Conservation (phyloP, 176 grass and related monocot species). For the Aegilops speltoides region DNA sequence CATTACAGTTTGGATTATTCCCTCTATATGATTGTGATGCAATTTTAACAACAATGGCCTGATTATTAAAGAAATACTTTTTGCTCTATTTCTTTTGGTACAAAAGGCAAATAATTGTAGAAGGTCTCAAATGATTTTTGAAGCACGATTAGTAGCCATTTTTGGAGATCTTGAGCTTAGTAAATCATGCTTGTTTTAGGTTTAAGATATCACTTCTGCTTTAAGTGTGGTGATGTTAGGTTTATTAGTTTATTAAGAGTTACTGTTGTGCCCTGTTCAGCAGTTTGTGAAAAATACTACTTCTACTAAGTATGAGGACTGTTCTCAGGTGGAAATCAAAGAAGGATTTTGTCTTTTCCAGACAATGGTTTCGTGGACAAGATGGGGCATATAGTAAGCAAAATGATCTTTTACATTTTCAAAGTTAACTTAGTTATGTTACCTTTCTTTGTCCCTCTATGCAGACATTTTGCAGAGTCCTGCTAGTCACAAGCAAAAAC, state of each 20-base stretch:
- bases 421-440: conserved; percentile 22
- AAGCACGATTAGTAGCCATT: neutral
- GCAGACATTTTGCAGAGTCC: conserved; percentile 82
- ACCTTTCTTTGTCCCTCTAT: conserved; percentile 4
- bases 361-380: conserved; percentile 87
- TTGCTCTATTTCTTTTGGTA: neutral
- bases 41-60: neutral
- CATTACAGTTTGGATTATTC: neutral
- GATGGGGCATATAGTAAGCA: conserved; percentile 93
- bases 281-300: conserved; percentile 25
- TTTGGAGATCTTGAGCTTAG: conserved; percentile 21
- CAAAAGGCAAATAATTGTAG: neutral
- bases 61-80: neutral
- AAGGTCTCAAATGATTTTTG: neutral
- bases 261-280: neutral
- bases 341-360: conserved; percentile 91
- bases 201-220: neutral
- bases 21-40: neutral
- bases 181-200: neutral
- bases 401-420: conserved; percentile 4
- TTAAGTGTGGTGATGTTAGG: neutral
- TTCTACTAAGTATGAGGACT: conserved; percentile 6
- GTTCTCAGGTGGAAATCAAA: conserved; percentile 84
- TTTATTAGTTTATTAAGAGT: neutral
- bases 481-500: conserved; percentile 47